phyloP scores from a whole-genome alignment of 371 early-diverging fungal species.

The Parasitella parasitica region DNA sequence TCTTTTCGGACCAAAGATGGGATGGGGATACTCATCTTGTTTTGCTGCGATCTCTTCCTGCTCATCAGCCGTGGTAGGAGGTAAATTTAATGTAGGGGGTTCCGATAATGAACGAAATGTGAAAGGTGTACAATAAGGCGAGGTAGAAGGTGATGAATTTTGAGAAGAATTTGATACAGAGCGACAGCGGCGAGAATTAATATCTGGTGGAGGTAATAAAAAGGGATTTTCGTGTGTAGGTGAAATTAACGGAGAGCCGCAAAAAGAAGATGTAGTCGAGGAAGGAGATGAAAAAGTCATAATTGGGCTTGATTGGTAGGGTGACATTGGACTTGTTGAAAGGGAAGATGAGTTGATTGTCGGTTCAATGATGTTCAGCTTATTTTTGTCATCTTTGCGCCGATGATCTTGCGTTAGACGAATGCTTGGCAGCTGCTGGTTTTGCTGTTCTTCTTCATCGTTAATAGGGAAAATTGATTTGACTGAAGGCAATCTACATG shows the following conservation, averaged over 20 bases:
- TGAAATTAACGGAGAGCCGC: constrained; percentile 13
- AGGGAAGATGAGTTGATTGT: constrained; percentile 1
- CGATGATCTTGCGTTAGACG: constrained; percentile 2
- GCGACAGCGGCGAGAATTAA: constrained; percentile 9
- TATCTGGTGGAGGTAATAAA: constrained; percentile 14
- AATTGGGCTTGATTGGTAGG: constrained; percentile 20
- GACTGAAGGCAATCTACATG: constrained; percentile 12
- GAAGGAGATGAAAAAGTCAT: constrained; percentile 20
- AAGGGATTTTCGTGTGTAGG: constrained; percentile 7
- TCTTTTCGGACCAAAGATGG: constrained; percentile 30
- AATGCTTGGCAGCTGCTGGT: constrained; percentile 1
- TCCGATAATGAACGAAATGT: constrained; percentile 35
- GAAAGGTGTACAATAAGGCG: constrained; percentile 5
- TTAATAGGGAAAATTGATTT: constrained; percentile 8
- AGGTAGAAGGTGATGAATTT: constrained; percentile 10
- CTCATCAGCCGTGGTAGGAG: constrained; percentile 3
- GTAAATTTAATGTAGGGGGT: constrained; percentile 21
- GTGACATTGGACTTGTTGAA: constrained; percentile 8
- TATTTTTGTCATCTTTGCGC: not conserved
- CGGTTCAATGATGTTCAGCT: constrained; percentile 16
- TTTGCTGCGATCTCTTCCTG: not conserved
- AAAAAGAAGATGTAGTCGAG: constrained; percentile 8
- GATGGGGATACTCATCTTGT: not conserved
- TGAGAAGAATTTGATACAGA: constrained; percentile 7
- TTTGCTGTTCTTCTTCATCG: not conserved